Evolutionary conservation across 345 rosid genomes (phyloP), one percentile per base, ranked within the genome.

Genomic region (Carallia brachiata): DNA sequence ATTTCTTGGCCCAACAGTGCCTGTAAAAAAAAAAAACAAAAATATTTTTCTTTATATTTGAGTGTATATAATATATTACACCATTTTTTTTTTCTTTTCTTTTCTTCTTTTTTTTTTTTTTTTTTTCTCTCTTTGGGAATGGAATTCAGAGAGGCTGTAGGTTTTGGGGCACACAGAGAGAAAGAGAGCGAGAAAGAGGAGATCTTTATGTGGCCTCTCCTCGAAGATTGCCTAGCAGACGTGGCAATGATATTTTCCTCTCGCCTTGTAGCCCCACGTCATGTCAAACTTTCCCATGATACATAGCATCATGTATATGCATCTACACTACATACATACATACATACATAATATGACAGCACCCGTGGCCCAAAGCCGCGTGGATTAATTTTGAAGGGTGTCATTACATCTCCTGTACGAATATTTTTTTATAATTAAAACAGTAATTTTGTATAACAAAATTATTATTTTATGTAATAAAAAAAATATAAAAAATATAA

Each of bases 161-260:
- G 39, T 19, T 39, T 48, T 8, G 55, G 31, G 47, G 32, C 5
- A 4, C 16, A 27, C 15, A 48, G 40, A 17, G 65, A 55, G 63
- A 59, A 36, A 32, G 73, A 19, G 54, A 37, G 71, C 7, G 71
- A 52, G 62, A 36, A 52, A 52, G 72, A 59, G 71, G 66, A 77
- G 80, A 85, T 85, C 92, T 87, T 87, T 87, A 63, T 52, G 71
- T 48, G 83, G 71, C 56, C 79, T 73, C 79, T 67, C 31, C 67
- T 74, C 30, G 10, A 27, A 70, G 72, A 68, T 79, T 65, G 68
- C 40, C 23, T 23, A 70, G 88, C 63, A 1, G 56, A 84, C 89
- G 89, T 88, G 92, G 86, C 88, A 63, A 65, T 77, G 92, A 88
- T 88, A 88, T 88, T 88, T 88, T 85, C 79, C 88, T 79, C 84